Evolutionary conservation across 139 green algal species (phyloP), one percentile per base, ranked within the genome.

Genomic region (Asterochloris erici): DNA sequence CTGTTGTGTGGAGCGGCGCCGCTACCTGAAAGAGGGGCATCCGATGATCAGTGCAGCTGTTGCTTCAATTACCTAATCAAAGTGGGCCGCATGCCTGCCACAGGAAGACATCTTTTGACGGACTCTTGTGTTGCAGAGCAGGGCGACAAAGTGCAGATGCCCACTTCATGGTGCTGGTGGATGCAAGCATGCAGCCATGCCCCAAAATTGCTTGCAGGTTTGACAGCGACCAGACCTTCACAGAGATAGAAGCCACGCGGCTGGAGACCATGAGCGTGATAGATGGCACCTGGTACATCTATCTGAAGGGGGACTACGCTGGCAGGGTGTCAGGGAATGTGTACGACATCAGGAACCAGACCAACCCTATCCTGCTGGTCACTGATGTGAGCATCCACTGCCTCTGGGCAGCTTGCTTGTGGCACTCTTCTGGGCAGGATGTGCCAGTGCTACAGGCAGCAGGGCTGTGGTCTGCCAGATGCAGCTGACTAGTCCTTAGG

Each of bases 271-370:
- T 89, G 68, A 71, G 79, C 29, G 68, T 95, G 11, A 81, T 93
- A 47, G 88, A 93, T 29, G 91, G 91, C 74, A 86, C 85, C 28
- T 94, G 91, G 91, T 94, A 94, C 76, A 87, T 95, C 13, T 73
- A 89, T 15, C 81, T 95, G 12, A 90, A 89, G 61, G 91, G 91
- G 2, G 91, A 95, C 87, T 91, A 91, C 63, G 91, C 91, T 19
- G 90, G 91, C 64, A 84, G 89, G 24, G 89, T 95, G 24, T 85
- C n/a, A 27, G 91, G 91, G 13, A 75, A 68, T 21, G 73, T 93
- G 12, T 94, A 93, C 76, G 85, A 94, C 84, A 84, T 90, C 64
- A 88, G 84, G 29, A 87, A 91, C 81, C 69, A 70, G 6, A 83
- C 79, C 63, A 76, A 88, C n/a, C 87, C 88, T 6, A 69, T 81